Conservation (phyloP, 768 basidiomycete species). For the Boletus rubropictus region DNA sequence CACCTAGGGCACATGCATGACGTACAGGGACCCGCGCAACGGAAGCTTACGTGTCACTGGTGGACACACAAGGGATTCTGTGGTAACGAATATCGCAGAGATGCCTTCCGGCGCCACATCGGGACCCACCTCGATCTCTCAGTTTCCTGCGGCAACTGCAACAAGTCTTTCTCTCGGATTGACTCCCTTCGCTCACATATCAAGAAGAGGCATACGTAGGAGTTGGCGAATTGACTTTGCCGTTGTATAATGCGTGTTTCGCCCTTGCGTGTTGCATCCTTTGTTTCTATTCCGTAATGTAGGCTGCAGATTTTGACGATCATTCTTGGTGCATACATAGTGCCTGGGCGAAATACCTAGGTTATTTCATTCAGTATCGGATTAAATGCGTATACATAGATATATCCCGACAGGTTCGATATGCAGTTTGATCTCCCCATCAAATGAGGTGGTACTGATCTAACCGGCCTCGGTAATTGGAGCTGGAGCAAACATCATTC, state of each 20-base stretch:
- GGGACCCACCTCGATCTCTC: not conserved
- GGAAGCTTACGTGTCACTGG: not conserved
- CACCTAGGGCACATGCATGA: not conserved
- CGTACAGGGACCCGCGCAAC: not conserved
- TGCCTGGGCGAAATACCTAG: too few species aligned
- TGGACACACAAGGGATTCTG: not conserved
- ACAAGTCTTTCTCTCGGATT: not conserved
- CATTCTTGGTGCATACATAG: too few species aligned
- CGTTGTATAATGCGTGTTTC: too few species aligned
- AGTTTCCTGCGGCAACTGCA: not conserved
- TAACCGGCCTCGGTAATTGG: too few species aligned
- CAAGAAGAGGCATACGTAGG: not conserved
- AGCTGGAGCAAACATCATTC: not conserved
- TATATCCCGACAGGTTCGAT: too few species aligned
- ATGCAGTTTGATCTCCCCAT: too few species aligned
- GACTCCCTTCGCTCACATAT: conserved; percentile 1
- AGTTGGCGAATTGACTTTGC: not conserved
- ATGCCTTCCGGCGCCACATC: conserved; percentile 2
- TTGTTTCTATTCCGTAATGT: too few species aligned
- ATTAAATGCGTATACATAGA: too few species aligned
- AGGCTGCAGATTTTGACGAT: too few species aligned
- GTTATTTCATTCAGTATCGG: too few species aligned
- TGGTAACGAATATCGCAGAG: not conserved
- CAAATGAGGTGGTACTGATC: too few species aligned
- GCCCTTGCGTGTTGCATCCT: too few species aligned